These are phyloP conservation scores for Stramenopiles sp. DNA, from an alignment of 352 stramenopile genomes.

Conservation along the genomic window DNA sequence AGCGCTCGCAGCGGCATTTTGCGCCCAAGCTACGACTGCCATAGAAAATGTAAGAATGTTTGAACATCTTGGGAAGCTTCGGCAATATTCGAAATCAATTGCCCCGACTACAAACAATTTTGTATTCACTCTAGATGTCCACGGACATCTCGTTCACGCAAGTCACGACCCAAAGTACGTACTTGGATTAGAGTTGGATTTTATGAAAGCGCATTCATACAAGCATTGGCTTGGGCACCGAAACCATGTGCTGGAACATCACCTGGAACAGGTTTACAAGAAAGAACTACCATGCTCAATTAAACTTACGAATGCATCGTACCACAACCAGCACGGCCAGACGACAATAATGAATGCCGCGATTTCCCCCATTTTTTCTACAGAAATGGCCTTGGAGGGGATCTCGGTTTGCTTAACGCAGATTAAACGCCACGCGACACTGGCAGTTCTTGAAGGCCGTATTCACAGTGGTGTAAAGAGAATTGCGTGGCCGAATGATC, in stretches of 20 bases:
- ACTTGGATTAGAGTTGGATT: background rate
- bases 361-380: background rate
- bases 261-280: background rate
- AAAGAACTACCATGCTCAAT: background rate
- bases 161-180: conserved; percentile 2
- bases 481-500: background rate
- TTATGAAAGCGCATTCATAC: background rate
- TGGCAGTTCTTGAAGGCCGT: background rate
- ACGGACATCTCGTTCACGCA: background rate
- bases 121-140: background rate
- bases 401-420: background rate
- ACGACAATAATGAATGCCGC: background rate
- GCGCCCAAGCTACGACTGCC: background rate
- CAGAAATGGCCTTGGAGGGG: background rate
- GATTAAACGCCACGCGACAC: background rate
- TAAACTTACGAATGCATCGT: background rate
- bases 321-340: background rate
- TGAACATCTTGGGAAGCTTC: background rate
- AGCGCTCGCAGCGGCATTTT: background rate
- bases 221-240: background rate
- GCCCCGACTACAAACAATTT: background rate
- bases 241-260: background rate
- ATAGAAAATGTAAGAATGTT: background rate
- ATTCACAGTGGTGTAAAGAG: background rate
- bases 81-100: background rate